Evolutionary conservation across 2,329 filamentous ascomycete species (phyloP).

Genomic region (Hymenoscyphus fructigenus): DNA sequence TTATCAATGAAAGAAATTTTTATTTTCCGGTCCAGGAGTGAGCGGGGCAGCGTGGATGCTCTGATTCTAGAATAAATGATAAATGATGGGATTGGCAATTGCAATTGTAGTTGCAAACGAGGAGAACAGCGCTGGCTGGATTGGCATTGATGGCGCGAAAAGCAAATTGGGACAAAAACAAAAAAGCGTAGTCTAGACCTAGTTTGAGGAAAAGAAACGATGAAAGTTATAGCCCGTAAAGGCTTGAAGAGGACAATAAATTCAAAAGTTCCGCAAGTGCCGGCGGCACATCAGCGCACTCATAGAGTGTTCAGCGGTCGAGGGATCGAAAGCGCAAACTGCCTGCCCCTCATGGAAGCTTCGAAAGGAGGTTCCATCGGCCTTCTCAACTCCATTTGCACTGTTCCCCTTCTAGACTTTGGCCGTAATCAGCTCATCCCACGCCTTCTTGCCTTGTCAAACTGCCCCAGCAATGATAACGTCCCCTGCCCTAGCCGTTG

Average conservation of each 20-base stretch:
- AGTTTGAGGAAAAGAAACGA: constrained; percentile 1
- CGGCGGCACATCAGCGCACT: background rate
- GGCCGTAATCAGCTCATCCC: constrained; percentile 15
- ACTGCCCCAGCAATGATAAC: background rate
- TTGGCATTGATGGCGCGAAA: background rate
- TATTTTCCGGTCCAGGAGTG: constrained; percentile 1
- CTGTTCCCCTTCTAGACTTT: constrained; percentile 7
- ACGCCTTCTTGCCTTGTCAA: constrained; percentile 1
- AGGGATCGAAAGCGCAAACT: constrained; percentile 8
- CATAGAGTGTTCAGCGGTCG: background rate
- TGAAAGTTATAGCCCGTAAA: background rate
- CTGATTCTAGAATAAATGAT: background rate
- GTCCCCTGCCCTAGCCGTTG: background rate
- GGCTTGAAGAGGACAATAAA: background rate
- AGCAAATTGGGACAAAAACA: background rate
- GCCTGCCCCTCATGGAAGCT: constrained; percentile 24
- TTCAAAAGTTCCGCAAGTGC: background rate
- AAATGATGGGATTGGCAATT: background rate
- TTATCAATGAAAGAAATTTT: constrained; percentile 8
- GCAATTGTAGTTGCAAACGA: constrained; percentile 2
- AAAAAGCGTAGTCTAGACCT: background rate
- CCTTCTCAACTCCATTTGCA: constrained; percentile 1
- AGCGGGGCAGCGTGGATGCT: constrained; percentile 1
- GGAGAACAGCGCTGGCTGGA: background rate
- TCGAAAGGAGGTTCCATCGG: constrained; percentile 20